Evolutionary conservation across 129 eudicot genomes (phyloP).

Genomic region (Flaveria ramosissima): DNA sequence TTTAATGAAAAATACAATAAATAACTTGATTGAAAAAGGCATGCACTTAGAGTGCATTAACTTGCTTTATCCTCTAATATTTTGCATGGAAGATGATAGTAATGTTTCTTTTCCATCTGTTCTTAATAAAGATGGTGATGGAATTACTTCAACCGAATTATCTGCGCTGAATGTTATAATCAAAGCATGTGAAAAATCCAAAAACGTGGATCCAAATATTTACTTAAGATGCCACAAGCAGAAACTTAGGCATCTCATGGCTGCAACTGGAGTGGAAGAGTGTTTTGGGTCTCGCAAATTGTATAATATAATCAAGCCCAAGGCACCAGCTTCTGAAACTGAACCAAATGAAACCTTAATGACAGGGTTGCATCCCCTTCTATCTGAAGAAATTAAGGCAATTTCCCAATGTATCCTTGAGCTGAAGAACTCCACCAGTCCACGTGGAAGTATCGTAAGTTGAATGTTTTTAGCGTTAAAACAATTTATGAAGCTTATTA

Average conservation of each 20-base stretch:
- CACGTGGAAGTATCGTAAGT: conserved; percentile 60
- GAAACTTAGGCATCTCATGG: conserved; percentile 72
- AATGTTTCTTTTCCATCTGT: conserved; percentile 40
- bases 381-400: conserved; percentile 79
- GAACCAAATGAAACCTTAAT: conserved; percentile 50
- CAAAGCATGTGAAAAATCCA: conserved; percentile 69
- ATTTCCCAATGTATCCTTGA: conserved; percentile 62
- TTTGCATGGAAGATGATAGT: conserved; percentile 51
- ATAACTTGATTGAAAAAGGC: conserved; percentile 65
- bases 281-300: conserved; percentile 40
- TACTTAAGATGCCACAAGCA: conserved; percentile 72
- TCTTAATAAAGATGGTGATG: conserved; percentile 46
- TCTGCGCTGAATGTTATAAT: conserved; percentile 69
- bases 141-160: conserved; percentile 54
- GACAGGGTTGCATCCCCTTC: conserved; percentile 52
- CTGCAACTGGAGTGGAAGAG: conserved; percentile 63
- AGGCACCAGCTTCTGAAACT: conserved; percentile 40
- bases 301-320: conserved; percentile 23
- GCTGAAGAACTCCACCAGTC: conserved; percentile 58
- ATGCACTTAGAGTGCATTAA: conserved; percentile 58
- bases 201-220: conserved; percentile 54
- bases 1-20: conserved; percentile 54
- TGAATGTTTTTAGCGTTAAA: conserved; percentile 17
- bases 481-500: neutral
- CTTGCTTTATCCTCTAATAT: conserved; percentile 81